phyloP scores from a whole-genome alignment of 1,284 basidiomycete species.

The Chiua sp. region DNA sequence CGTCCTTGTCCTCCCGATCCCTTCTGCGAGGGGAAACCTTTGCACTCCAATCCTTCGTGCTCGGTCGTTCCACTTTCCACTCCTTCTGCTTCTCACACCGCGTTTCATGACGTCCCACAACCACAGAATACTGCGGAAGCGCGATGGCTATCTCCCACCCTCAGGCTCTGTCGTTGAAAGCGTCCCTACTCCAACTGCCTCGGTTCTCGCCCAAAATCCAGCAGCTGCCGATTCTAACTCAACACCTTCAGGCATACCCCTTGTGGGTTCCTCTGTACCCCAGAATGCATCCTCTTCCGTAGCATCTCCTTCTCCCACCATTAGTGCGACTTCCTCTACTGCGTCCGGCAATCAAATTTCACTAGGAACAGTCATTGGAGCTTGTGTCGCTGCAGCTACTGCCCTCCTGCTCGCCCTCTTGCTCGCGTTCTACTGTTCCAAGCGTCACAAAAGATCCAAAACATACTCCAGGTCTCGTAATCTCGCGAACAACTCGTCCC shows the following conservation, averaged over 20 bases:
- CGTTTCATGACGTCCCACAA: constrained; percentile 18
- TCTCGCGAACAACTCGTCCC: constrained; percentile 38
- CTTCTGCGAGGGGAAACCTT: constrained; percentile 27
- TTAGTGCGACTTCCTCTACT: constrained; percentile 16
- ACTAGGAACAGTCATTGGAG: constrained; percentile 54
- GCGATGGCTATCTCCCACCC: constrained; percentile 10
- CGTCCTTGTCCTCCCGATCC: constrained; percentile 14
- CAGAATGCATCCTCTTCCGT: not conserved
- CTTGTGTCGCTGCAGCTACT: constrained; percentile 56
- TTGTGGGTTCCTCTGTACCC: constrained; percentile 4
- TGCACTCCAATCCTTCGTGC: constrained; percentile 16
- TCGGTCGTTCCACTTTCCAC: constrained; percentile 15
- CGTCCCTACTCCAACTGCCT: constrained; percentile 30
- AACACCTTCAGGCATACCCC: constrained; percentile 16
- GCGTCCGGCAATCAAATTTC: constrained; percentile 42
- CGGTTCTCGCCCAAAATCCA: constrained; percentile 29
- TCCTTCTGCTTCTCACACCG: constrained; percentile 1
- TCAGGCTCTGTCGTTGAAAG: constrained; percentile 33
- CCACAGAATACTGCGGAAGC: constrained; percentile 16
- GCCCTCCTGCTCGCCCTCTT: constrained; percentile 50
- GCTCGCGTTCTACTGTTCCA: constrained; percentile 54
- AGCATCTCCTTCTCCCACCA: constrained; percentile 15
- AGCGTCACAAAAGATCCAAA: constrained; percentile 42
- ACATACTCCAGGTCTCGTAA: constrained; percentile 36
- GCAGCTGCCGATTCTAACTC: not conserved